phyloP scores from a whole-genome alignment of 495 filamentous ascomycete genomes.

The Rostrohypoxylon terebratum region DNA sequence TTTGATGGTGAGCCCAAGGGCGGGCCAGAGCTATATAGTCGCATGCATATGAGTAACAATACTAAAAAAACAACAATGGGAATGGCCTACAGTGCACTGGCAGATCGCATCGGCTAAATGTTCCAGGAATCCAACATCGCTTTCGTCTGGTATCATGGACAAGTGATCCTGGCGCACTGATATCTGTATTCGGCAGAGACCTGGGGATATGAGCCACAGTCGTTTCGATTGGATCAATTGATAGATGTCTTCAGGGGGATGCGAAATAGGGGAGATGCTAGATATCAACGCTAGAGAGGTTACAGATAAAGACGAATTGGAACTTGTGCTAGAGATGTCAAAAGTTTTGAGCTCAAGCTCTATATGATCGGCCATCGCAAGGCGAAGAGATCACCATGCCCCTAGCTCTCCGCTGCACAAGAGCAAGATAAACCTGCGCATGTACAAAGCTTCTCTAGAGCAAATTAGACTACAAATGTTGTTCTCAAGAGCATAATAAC shows the following conservation, averaged over 20 bases:
- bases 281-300: conserved; percentile 44
- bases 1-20: conserved; percentile 40
- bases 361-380: conserved; percentile 28
- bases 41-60: conserved; percentile 19
- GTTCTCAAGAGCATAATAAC: not conserved
- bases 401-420: not conserved
- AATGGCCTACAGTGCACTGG: conserved; percentile 39
- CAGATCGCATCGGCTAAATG: conserved; percentile 42
- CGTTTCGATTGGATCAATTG: conserved; percentile 41
- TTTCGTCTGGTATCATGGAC: not conserved
- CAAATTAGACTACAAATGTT: not conserved
- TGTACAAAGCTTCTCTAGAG: not conserved
- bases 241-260: conserved; percentile 31
- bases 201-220: conserved; percentile 46
- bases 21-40: conserved; percentile 39
- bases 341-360: conserved; percentile 43
- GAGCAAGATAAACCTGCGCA: not conserved
- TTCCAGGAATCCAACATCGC: conserved; percentile 38
- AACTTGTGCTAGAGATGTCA: conserved; percentile 28
- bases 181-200: conserved; percentile 47
- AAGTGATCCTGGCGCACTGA: conserved; percentile 29
- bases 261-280: conserved; percentile 7
- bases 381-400: not conserved
- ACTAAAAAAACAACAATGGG: not conserved
- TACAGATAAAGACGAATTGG: conserved; percentile 34